Evolutionary conservation across 1,284 basidiomycete genomes (phyloP), one percentile per base, ranked within the genome.

Genomic region (Taiwanofungus camphoratus): DNA sequence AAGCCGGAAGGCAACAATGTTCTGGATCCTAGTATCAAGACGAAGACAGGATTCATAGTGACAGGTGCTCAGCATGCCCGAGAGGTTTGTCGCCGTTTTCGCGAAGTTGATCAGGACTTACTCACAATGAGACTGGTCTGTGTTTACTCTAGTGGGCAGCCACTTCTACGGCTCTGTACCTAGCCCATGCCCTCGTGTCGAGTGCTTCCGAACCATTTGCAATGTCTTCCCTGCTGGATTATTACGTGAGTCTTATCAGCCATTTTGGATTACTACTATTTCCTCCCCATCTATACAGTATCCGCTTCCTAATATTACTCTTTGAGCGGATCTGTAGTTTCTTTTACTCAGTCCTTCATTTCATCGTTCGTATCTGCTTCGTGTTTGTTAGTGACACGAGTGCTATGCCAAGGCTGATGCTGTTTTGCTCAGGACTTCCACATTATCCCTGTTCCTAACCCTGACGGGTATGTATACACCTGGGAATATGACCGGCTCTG

Each of bases 121-220:
- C 27, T 20, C 18, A n/a, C n/a, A n/a, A n/a, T n/a, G n/a, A n/a
- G n/a, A n/a, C n/a, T n/a, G n/a, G n/a, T n/a, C n/a, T n/a, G n/a
- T n/a, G n/a, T n/a, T n/a, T n/a, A n/a, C n/a, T 21, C 22, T 47
- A 91, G 82, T 93, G 89, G 89, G 76, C 92, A 38, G 82, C 87
- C 0, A 80, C 85, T 0, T 76, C 88, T 0, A 76, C 87, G 0
- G 70, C 85, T 0, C 64, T 89, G 9, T 92, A 89, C 61, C 64
- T 91, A 37, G 73, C 82, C 0, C 87, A 92, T 58, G 71, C 79
- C 0, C 69, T 92, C 5, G 67, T 84, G 3, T 63, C 77, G 3
- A 65, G 78, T 42, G 51, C 66, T 0, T 63, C 71, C 1, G 71
- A 79, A 46, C 53, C 62, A 15, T 68, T 69, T 37, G 73, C 75